Base-by-base conservation (phyloP, 1,139 yeast genomes). In the Entelexis sorbosivorans region DNA sequence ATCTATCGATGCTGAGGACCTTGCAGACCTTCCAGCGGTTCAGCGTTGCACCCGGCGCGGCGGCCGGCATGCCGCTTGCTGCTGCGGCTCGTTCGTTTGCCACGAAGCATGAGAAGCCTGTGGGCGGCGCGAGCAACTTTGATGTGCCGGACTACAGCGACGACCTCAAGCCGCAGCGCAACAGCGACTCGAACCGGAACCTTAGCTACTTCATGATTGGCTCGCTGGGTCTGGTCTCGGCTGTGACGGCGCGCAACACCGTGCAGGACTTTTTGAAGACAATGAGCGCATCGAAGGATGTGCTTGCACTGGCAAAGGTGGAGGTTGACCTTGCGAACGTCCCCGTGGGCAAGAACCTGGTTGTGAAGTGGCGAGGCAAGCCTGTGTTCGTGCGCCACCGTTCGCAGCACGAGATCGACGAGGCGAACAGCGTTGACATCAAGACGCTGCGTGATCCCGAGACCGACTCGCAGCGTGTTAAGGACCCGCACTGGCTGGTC, bases 381-480 rank as follows among this genome's bases (percentile, higher is more conserved):
- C 98, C 98, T 61, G 96, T 93, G 61, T 93, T 93, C 74, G 88
- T 93, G 71, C 91, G 99, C 79, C 99, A 93, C 78, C 86, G 99
- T 80, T 89, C 98, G 50, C 73, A 79, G 50, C 79, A 76, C 56
- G 99, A 93, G 75, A 89, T 93, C 64, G 87, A 79, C 52, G 98
- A 93, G 75, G 99, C 99, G 60, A 85, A 88, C 71, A 66, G 71
- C 33, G 83, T 87, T 57, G 91, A 89, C 63, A 68, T 91, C 58
- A 64, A 79, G 38, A 51, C 76, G 44, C 79, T 93, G 69, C 86
- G 97, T 74, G 98, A 93, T 70, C 98, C 98, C 62, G 85, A 93
- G 75, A 72, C 76, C 52, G 99, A 93, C 70, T 72, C 84, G 58
- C 94, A 87, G 68, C 89, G 99, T 76, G 97, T 86, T 62, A 77